Evolutionary conservation across 2,329 filamentous ascomycete genomes (phyloP).

Genomic region (Paracoccidioides lutzii): DNA sequence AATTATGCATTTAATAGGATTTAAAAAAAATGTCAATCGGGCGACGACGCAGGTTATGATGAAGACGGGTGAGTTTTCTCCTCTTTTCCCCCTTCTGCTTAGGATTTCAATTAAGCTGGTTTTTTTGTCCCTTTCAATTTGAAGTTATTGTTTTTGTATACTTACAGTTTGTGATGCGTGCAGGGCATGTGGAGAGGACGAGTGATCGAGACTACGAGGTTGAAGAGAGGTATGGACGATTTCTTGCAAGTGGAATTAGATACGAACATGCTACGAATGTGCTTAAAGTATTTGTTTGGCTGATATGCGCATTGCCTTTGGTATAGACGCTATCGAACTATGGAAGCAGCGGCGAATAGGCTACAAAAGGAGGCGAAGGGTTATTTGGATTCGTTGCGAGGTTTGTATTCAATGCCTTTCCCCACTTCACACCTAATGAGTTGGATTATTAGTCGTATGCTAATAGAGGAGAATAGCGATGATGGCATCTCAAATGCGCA

Average conservation of each 20-base stretch:
- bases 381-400: conserved; percentile 88
- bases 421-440: not conserved
- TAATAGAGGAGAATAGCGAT: conserved; percentile 53
- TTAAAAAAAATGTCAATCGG: conserved; percentile 96
- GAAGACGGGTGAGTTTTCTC: conserved; percentile 63
- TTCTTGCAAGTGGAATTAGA: not conserved
- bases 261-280: not conserved
- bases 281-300: not conserved
- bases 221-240: conserved; percentile 58
- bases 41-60: conserved; percentile 99
- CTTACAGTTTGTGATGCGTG: not conserved
- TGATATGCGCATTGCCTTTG: not conserved
- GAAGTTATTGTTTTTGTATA: not conserved
- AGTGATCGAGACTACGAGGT: conserved; percentile 98
- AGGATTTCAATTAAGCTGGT: not conserved
- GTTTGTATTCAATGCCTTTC: conserved; percentile 32
- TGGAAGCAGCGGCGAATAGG: conserved; percentile 85
- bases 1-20: conserved; percentile 40
- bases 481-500: conserved; percentile 98
- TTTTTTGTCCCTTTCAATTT: not conserved
- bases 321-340: conserved; percentile 78
- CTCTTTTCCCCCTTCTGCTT: conserved; percentile 6
- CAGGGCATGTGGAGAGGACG: conserved; percentile 92
- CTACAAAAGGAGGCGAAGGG: conserved; percentile 97
- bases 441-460: not conserved